Conservation (phyloP, 495 filamentous ascomycete genomes). For the Opeltia flavorubescens region DNA sequence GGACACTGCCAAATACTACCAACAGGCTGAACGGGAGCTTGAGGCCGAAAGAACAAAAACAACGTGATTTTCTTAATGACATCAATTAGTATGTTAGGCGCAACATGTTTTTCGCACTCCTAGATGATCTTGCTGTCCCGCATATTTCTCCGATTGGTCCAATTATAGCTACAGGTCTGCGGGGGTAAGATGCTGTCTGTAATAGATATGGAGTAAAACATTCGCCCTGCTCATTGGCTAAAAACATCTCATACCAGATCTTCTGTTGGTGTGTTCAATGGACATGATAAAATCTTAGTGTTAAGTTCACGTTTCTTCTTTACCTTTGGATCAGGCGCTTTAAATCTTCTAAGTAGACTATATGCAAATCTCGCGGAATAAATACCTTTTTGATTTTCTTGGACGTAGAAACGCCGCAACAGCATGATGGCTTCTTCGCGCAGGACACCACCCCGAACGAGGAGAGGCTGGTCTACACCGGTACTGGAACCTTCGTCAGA, state of each 20-base stretch:
- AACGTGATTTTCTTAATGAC: too few relatives aligned
- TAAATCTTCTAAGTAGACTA: neutral
- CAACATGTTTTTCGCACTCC: too few relatives aligned
- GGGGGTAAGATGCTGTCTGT: too few relatives aligned
- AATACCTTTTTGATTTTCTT: constrained; percentile 79
- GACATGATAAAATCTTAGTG: constrained; percentile 16
- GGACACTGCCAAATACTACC: constrained; percentile 96
- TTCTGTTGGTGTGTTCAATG: neutral
- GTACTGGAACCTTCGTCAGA: constrained; percentile 20
- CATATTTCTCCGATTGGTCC: too few relatives aligned
- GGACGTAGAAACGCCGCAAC: constrained; percentile 85
- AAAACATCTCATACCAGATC: neutral
- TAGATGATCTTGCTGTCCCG: too few relatives aligned
- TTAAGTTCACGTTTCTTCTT: constrained; percentile 39
- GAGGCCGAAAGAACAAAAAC: constrained; percentile 50
- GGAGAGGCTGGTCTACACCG: constrained; percentile 55
- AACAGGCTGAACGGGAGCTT: constrained; percentile 85
- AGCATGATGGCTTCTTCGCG: constrained; percentile 81
- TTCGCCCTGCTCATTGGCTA: too few relatives aligned
- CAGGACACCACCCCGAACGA: constrained; percentile 69
- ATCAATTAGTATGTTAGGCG: too few relatives aligned
- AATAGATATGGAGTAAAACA: too few relatives aligned
- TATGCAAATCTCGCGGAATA: neutral
- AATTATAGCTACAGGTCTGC: too few relatives aligned
- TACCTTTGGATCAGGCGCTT: constrained; percentile 48